These are phyloP conservation scores for Tetrapisispora namnaoensis DNA, from an alignment of 805 yeast genomes.

Conservation along the genomic window DNA sequence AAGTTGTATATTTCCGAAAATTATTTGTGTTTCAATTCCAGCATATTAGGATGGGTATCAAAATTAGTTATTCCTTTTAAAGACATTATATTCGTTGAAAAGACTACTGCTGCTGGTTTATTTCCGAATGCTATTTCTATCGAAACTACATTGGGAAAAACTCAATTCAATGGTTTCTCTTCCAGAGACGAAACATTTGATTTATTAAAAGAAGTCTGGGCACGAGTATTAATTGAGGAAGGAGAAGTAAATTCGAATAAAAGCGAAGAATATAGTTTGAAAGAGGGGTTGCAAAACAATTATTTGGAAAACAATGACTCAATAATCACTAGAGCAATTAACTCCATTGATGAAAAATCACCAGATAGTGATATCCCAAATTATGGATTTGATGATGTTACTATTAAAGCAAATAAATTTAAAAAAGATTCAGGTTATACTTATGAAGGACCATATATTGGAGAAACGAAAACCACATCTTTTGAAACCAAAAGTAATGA, in stretches of 20 bases:
- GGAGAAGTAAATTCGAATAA: not conserved
- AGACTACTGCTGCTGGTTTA: constrained; percentile 75
- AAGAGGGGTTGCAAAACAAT: not conserved
- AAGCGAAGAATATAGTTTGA: not conserved
- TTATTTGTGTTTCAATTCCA: constrained; percentile 74
- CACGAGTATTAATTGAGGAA: constrained; percentile 14
- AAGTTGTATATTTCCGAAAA: constrained; percentile 70
- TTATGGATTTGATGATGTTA: not conserved
- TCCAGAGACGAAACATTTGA: constrained; percentile 71
- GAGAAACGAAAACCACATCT: constrained; percentile 41
- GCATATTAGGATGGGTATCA: constrained; percentile 73
- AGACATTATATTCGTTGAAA: constrained; percentile 56
- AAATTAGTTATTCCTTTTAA: constrained; percentile 59
- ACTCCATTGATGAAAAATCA: constrained; percentile 36
- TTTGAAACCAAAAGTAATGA: constrained; percentile 41
- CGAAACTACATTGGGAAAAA: constrained; percentile 53
- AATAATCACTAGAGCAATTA: constrained; percentile 28
- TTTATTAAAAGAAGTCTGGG: constrained; percentile 61
- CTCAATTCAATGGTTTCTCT: constrained; percentile 79
- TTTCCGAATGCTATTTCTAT: constrained; percentile 73
- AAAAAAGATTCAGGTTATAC: constrained; percentile 33
- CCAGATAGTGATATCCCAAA: constrained; percentile 5
- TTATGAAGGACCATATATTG: constrained; percentile 60
- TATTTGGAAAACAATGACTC: constrained; percentile 9
- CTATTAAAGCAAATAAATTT: constrained; percentile 13